phyloP scores from a whole-genome alignment of 2,329 filamentous ascomycete genomes.

The Diaporthe ilicicola region DNA sequence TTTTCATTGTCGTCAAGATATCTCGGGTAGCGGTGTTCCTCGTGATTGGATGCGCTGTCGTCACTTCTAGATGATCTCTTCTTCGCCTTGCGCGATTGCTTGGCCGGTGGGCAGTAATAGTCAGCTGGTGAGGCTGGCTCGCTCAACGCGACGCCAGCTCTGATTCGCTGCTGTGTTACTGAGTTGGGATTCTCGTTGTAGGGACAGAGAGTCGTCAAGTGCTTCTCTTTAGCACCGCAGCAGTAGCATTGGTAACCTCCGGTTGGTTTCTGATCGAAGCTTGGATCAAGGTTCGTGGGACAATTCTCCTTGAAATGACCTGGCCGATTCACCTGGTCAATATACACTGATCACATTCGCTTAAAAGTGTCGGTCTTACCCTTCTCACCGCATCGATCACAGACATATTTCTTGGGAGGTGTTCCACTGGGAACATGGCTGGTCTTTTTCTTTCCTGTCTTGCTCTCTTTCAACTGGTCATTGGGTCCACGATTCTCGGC shows the following conservation, averaged over 20 bases:
- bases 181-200: slow-evolving; percentile 43
- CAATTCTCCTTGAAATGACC: slow-evolving; percentile 50
- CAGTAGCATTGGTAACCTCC: slow-evolving; percentile 45
- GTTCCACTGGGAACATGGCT: neutral
- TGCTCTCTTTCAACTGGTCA: neutral
- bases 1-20: neutral
- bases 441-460: neutral
- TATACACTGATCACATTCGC: neutral
- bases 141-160: neutral
- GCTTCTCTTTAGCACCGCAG: slow-evolving; percentile 45
- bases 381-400: slow-evolving; percentile 43
- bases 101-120: neutral
- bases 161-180: slow-evolving; percentile 44
- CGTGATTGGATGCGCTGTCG: slow-evolving; percentile 5
- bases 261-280: slow-evolving; percentile 44
- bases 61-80: neutral
- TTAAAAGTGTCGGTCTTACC: slow-evolving; percentile 38
- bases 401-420: slow-evolving; percentile 39
- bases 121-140: neutral
- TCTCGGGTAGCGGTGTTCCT: slow-evolving; percentile 28
- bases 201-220: slow-evolving; percentile 49
- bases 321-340: slow-evolving; percentile 36
- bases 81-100: neutral
- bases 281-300: slow-evolving; percentile 52
- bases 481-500: neutral